Conservation (phyloP, 2,329 filamentous ascomycete genomes). For the Gaeumannomyces sp. region DNA sequence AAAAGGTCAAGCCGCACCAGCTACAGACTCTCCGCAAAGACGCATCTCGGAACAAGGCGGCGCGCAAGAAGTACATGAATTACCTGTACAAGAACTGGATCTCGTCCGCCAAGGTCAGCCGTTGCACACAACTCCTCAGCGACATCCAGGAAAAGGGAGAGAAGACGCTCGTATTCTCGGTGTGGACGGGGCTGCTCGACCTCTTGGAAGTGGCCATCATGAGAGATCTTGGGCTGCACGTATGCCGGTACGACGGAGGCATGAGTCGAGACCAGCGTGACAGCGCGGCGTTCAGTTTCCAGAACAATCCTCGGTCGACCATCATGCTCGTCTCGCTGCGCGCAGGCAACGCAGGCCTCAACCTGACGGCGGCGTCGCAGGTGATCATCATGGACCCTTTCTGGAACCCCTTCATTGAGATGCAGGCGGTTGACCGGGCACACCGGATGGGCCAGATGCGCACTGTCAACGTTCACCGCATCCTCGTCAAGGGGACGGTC, state of each 20-base stretch:
- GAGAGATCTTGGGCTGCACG: conserved; percentile 44
- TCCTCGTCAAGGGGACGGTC: conserved; percentile 71
- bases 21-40: conserved; percentile 54
- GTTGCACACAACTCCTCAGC: conserved; percentile 58
- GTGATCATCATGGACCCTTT: conserved; percentile 91
- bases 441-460: conserved; percentile 78
- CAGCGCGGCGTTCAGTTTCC: conserved; percentile 60
- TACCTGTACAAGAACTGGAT: conserved; percentile 64
- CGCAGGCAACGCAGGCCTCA: conserved; percentile 79
- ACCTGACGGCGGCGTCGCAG: conserved; percentile 74
- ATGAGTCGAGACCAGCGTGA: conserved; percentile 64
- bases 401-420: conserved; percentile 91
- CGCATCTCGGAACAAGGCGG: conserved; percentile 54
- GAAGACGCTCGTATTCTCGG: conserved; percentile 77
- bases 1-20: conserved; percentile 30
- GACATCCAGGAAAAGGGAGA: conserved; percentile 45
- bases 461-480: conserved; percentile 71
- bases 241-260: conserved; percentile 69
- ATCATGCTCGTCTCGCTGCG: conserved; percentile 75
- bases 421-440: conserved; percentile 84
- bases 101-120: conserved; percentile 68
- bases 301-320: conserved; percentile 48
- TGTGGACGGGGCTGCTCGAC: conserved; percentile 75
- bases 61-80: conserved; percentile 62
- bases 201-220: conserved; percentile 67